These are phyloP conservation scores for Saccharum spontaneum DNA, from an alignment of 176 grass and related monocot species.

Conservation along the genomic window DNA sequence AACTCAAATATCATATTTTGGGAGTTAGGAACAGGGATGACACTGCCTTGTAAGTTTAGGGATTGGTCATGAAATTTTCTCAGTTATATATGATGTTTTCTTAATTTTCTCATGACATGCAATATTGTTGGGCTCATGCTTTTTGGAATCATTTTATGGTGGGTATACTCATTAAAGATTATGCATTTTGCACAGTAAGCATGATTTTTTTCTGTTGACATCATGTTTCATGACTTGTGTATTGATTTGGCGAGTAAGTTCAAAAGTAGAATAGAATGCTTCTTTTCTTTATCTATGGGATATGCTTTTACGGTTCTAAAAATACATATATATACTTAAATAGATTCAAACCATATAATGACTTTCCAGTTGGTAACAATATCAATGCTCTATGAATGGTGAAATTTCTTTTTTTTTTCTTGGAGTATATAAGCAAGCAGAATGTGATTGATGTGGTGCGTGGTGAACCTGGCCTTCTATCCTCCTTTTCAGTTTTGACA, in stretches of 20 bases:
- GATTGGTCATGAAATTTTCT: background rate
- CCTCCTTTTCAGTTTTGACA: background rate
- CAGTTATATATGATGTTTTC: background rate
- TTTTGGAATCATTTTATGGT: background rate
- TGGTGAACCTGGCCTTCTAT: background rate
- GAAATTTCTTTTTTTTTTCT: background rate
- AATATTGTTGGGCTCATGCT: background rate
- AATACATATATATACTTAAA: background rate
- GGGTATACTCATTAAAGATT: background rate
- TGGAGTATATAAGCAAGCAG: background rate
- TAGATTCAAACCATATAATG: background rate
- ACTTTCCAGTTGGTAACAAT: background rate
- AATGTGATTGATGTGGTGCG: background rate
- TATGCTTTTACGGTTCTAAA: background rate
- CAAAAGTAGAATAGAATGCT: background rate
- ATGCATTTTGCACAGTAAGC: background rate
- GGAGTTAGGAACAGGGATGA: background rate
- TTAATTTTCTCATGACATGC: background rate
- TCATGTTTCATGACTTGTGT: background rate
- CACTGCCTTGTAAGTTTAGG: background rate
- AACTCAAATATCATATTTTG: background rate
- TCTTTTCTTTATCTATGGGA: background rate
- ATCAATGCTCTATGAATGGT: background rate
- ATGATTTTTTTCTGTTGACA: background rate
- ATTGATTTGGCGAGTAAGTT: background rate